Base-by-base conservation (phyloP, 495 filamentous ascomycete species). In the Penicillium waksmanii region DNA sequence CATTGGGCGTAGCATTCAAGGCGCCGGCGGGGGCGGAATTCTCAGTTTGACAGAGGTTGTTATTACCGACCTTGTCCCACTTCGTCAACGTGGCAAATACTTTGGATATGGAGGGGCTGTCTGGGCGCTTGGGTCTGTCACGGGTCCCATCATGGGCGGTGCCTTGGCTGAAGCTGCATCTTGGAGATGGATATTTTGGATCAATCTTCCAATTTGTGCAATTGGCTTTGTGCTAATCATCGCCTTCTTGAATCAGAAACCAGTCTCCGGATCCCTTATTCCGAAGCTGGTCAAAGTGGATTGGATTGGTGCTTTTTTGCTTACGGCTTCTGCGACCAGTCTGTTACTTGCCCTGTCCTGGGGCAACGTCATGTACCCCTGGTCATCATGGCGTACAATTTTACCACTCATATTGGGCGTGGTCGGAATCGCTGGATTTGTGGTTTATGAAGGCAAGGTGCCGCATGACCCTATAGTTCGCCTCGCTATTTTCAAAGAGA, bases 351-450 rank as follows among this genome's bases (percentile, higher is more conserved):
- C 73, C 0, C 60, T 80, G n/a, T 69, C 77, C 12, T 78, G 75
- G 77, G 77, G 74, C 36, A 73, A 74, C 18, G 64, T 73, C 9
- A 63, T 71, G 57, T 79, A 73, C 50, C 43, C 66, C 0, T 80
- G 77, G 77, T 50, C 56, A 8, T 65, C 57, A 23, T 79, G 72
- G 71, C 56, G 64, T 12, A 77, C 74, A 1, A 53, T 78, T 3
- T 64, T 73, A 3, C 83, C 85, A 3, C 55, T 87, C 15, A 56
- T 80, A 11, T 27, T 87, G 5, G 83, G 84, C 4, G 43, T 72
- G 2, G 63, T 61, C 1, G 77, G 76, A 27, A 15, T 84, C 0
- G 42, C 66, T 0, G 60, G 8, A 3, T 77, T 77, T 19, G 61
- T 72, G 10, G 25, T 70, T 1, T 85, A 76, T 52, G 79, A 85